These are phyloP conservation scores for Spathaspora boniae DNA, from an alignment of 805 yeast species.

Conservation along the genomic window DNA sequence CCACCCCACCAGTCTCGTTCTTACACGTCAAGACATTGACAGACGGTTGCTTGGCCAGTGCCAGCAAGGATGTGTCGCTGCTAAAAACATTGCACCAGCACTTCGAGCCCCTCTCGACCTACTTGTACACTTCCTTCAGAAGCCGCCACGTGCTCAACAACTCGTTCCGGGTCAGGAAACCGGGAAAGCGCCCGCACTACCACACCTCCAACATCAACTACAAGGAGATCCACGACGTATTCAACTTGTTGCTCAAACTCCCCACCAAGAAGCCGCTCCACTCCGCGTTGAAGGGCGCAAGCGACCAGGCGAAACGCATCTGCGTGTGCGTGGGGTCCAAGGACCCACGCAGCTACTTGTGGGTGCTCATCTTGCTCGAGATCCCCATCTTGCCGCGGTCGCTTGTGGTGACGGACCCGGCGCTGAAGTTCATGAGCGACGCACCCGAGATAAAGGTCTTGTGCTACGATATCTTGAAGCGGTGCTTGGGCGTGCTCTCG, in stretches of 20 bases:
- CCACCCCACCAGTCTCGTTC: conserved; percentile 25
- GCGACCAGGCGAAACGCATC: conserved; percentile 48
- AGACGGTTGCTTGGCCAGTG: conserved; percentile 27
- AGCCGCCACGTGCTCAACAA: conserved; percentile 44
- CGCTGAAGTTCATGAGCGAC: conserved; percentile 26
- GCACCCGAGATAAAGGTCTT: conserved; percentile 51
- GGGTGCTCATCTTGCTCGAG: conserved; percentile 66
- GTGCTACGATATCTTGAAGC: conserved; percentile 67
- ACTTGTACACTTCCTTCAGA: conserved; percentile 47
- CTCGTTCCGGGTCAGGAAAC: conserved; percentile 46
- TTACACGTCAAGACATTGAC: conserved; percentile 28
- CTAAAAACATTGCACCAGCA: conserved; percentile 23
- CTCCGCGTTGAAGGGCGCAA: conserved; percentile 49
- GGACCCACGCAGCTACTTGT: conserved; percentile 44
- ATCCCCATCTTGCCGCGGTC: conserved; percentile 60
- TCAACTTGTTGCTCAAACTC: conserved; percentile 41
- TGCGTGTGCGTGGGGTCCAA: conserved; percentile 36
- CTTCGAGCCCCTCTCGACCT: conserved; percentile 49
- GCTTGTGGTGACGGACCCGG: conserved; percentile 27
- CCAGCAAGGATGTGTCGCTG: conserved; percentile 9
- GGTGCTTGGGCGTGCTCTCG: conserved; percentile 66
- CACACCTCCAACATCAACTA: conserved; percentile 49
- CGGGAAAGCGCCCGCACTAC: conserved; percentile 31
- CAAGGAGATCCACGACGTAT: conserved; percentile 44
- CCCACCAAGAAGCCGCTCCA: conserved; percentile 63